Base-by-base conservation (phyloP, 768 basidiomycete genomes). In the Termitomyces sp. region DNA sequence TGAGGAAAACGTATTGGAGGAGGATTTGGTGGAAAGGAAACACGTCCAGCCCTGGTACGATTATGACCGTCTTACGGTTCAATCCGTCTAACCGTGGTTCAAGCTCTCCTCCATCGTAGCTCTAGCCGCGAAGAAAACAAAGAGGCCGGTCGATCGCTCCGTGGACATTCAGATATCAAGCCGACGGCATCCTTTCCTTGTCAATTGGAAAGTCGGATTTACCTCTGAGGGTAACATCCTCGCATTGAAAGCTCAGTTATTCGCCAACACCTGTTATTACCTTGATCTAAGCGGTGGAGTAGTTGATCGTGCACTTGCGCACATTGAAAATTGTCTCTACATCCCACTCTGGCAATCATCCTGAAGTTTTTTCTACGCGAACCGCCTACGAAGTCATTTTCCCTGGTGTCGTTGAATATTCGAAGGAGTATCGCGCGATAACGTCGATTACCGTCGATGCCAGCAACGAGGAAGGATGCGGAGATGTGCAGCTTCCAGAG, bases 351-450 rank as follows among this genome's bases (percentile, higher is more conserved):
- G 65, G 60, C 26, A 60, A 51, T 17, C 54, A 45, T 0, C 64
- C 68, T 2, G 82, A 85, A 64, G 74, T 73, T 0, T 84, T 86
- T 65, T 77, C 75, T 2, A 74, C 77, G 19, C 79, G 77, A 37
- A 81, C 80, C 0, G 67, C 76, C 0, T 90, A 90, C 64, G 79
- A 87, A 41, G 73, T 83, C 37, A 78, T 88, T 48, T 88, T 89
- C 61, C 77, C 86, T 21, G 80, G 84, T 7, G 74, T 89, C 45
- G 87, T 90, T 24, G 74, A 78, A 15, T 90, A 90, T 60, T 74
- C 78, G 1, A 65, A 73, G 34, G 68, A 73, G 28, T 88, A 84
- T 64, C 85, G 77, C 24, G 77, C 81, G 14, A 78, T 90, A 53
- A 72, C 75, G 55, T 75, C 75, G 0, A 68, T 90, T 32, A 76